Base-by-base conservation (phyloP, 2,329 filamentous ascomycete species). In the Leptographium galeiforme region DNA sequence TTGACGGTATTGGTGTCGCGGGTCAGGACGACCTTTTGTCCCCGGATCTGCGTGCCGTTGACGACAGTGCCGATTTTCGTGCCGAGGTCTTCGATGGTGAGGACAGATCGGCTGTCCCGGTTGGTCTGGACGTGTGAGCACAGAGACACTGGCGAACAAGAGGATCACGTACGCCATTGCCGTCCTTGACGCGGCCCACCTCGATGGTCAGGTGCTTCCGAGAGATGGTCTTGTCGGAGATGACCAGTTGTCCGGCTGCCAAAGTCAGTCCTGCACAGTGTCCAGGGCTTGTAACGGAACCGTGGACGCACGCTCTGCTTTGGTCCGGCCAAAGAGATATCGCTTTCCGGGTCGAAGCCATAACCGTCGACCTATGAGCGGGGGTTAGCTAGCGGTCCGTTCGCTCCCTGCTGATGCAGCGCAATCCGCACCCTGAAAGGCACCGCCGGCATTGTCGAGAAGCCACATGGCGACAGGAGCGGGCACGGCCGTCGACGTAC, bases 301-400 rank as follows among this genome's bases (percentile, higher is more conserved):
- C 6, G 4, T 8, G 13, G 4, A 61, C 74, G 60, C 73, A 80
- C 81, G 74, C 62, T 85, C 81, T 54, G 77, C 76, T 56, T 77
- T 77, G 40, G 87, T 89, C 58, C 91, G 82, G 53, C 91, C 91
- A 64, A 95, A 87, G 19, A 95, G 76, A 66, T 93, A 91, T 61
- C 79, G 81, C 65, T 89, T 88, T 50, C 89, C 90, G 2, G 90
- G 90, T 55, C 85, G 82, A 57, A 95, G 75, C 90, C 90, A 95
- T 60, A 90, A 73, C 62, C 80, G 81, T 67, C 81, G 87, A 56
- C 79, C 82, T 86, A 59, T 25, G 32, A 48, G 33, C 19, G 16
- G 33, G 16, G 3, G 45, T 48, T 16, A 53, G 47, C 33, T 39
- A 18, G 33, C 12, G 19, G 19, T 18, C 7, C n/a, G 14, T 19